Percentiles rank a stretch among this genome's conserved stretches.
These are phyloP conservation scores for Ambrosiella cleistominuta DNA, from an alignment of 2,329 filamentous ascomycete species.

Conservation along the genomic window DNA sequence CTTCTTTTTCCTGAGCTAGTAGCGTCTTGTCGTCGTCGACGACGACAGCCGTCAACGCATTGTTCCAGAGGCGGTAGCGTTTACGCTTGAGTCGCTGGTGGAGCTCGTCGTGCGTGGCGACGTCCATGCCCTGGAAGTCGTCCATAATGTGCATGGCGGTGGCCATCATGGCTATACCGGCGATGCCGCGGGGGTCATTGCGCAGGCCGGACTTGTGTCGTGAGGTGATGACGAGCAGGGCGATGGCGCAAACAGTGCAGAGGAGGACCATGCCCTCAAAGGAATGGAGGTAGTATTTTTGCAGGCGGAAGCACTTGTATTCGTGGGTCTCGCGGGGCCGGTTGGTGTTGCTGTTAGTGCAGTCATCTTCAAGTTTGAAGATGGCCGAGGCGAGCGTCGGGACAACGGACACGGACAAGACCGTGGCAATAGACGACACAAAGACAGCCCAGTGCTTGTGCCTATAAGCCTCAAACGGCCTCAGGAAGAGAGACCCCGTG, in stretches of 20 bases:
- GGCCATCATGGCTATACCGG: slow-evolving; percentile 58
- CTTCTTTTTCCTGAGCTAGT: neutral
- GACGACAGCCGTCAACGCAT: slow-evolving; percentile 49
- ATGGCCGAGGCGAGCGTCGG: slow-evolving; percentile 47
- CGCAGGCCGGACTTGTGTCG: slow-evolving; percentile 46
- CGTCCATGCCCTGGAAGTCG: slow-evolving; percentile 57
- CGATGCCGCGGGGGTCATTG: slow-evolving; percentile 54
- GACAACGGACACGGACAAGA: slow-evolving; percentile 49
- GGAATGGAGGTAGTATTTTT: slow-evolving; percentile 41
- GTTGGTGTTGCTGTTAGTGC: neutral
- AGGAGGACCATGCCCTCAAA: slow-evolving; percentile 38
- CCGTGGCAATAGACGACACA: slow-evolving; percentile 44
- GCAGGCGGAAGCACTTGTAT: slow-evolving; percentile 38
- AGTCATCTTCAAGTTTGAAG: neutral
- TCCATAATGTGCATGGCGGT: slow-evolving; percentile 55
- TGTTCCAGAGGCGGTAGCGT: slow-evolving; percentile 53
- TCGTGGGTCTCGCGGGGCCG: slow-evolving; percentile 21
- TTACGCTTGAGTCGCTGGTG: slow-evolving; percentile 48
- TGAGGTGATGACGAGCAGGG: slow-evolving; percentile 43
- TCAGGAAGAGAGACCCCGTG: slow-evolving; percentile 47
- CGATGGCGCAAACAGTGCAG: slow-evolving; percentile 38
- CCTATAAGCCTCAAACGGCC: slow-evolving; percentile 44
- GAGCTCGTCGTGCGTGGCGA: slow-evolving; percentile 46
- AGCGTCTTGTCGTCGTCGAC: slow-evolving; percentile 22
- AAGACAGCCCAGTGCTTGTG: slow-evolving; percentile 51